phyloP scores from a whole-genome alignment of 352 stramenopile species.

The Globisporangium uncinulatum region DNA sequence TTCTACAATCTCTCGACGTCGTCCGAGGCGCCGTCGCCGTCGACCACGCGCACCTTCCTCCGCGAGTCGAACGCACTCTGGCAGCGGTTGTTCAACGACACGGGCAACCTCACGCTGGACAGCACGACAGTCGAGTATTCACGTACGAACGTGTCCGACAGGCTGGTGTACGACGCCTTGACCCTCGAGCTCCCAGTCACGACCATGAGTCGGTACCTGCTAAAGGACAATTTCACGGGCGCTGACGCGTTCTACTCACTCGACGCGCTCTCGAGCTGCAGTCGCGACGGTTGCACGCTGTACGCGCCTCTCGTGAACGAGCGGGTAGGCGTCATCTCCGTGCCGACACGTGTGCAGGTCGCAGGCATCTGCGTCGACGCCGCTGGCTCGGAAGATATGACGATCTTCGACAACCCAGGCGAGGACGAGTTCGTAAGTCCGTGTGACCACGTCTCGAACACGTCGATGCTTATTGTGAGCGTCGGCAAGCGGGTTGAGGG shows the following conservation, averaged over 20 bases:
- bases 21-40: background rate
- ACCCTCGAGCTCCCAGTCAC: conserved; percentile 14
- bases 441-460: conserved; percentile 7
- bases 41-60: background rate
- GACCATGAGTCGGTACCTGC: background rate
- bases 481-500: conserved; percentile 1
- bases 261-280: background rate
- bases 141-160: conserved; percentile 9
- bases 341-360: conserved; percentile 8
- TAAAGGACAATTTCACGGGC: background rate
- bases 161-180: conserved; percentile 14
- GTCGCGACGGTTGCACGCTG: conserved; percentile 3
- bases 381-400: conserved; percentile 6
- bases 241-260: background rate
- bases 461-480: conserved; percentile 8
- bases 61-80: background rate
- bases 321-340: background rate
- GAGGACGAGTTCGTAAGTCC: background rate
- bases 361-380: conserved; percentile 12
- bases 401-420: background rate
- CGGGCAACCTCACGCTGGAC: background rate
- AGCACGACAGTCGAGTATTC: conserved; percentile 8
- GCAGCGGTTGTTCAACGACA: background rate
- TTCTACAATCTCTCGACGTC: conserved; percentile 5
- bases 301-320: background rate